phyloP scores from a whole-genome alignment of 2,329 filamentous ascomycete species.

The Colletotrichum scovillei region DNA sequence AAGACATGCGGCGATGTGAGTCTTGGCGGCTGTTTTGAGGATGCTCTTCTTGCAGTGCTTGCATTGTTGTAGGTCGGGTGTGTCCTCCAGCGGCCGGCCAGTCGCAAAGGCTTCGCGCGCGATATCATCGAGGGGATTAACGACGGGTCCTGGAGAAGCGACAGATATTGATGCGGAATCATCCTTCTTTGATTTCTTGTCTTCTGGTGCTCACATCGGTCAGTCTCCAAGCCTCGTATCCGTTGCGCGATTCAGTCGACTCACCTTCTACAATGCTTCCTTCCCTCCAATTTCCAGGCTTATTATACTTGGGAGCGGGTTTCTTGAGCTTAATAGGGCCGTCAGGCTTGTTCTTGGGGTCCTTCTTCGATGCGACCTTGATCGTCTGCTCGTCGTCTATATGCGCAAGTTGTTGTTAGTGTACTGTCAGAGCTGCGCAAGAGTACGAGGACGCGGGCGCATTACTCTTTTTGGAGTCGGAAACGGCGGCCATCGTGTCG shows the following conservation, averaged over 20 bases:
- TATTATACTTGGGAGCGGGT: constrained; percentile 69
- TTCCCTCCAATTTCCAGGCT: constrained; percentile 79
- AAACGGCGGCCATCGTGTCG: constrained; percentile 31
- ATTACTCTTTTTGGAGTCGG: constrained; percentile 36
- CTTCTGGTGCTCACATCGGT: constrained; percentile 49
- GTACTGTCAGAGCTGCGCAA: too few species aligned
- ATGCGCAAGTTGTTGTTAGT: constrained; percentile 2
- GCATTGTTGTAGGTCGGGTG: constrained; percentile 83
- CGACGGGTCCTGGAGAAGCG: constrained; percentile 64
- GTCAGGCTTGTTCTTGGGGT: constrained; percentile 54
- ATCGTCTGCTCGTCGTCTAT: constrained; percentile 69
- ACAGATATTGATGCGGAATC: constrained; percentile 49
- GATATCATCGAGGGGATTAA: constrained; percentile 79
- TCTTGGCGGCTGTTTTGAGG: constrained; percentile 77
- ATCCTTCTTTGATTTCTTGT: constrained; percentile 65
- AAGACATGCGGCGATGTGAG: constrained; percentile 86
- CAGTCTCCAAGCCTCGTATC: neutral
- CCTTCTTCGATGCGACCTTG: constrained; percentile 71
- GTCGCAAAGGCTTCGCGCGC: constrained; percentile 84
- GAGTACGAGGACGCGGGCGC: neutral
- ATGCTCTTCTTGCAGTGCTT: constrained; percentile 95
- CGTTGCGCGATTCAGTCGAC: neutral
- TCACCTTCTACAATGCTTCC: constrained; percentile 72
- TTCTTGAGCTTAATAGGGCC: constrained; percentile 73
- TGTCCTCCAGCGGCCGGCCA: constrained; percentile 84